Evolutionary conservation across 192 early-diverging fungal species (phyloP), one percentile per base, ranked within the genome.

Genomic region (Podila horticola): DNA sequence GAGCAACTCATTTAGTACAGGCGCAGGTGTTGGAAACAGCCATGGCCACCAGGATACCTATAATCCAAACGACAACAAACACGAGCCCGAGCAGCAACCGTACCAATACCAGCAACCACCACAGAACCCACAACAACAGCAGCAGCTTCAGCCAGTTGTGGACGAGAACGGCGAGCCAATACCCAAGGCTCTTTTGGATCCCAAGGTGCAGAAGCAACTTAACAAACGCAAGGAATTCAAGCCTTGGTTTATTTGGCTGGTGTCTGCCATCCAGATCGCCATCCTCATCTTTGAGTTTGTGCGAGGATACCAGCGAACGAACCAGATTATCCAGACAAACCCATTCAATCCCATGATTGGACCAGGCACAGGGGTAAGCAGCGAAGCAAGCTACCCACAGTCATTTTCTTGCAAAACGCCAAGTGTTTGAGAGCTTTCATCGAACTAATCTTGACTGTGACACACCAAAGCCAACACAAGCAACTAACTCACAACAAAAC

Each of bases 301-400:
- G 11, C 60, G 88, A 30, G 94, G 93, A 71, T 66, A 86, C 13
- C 66, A 89, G 33, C 51, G 86, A 17, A 95, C 93, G 1, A 90
- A 92, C 11, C 65, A 51, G 15, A 31, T 90, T 26, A 93, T 96
- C 38, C 75, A 92, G 66, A 90, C 89, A 1, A 84, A 82, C 29
- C 91, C 92, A 0, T 88, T 93, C 68, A 96, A 96, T 68, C 88
- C 87, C 69, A 92, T 97, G 91, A 94, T 96, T 74, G 95, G 95
- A 9, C 95, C 95, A 10, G 67, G 84, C 4, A 48, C 87, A 5
- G 86, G 86, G 9, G 88, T 88, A 76, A 84, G 86, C 87, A 17
- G 41, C 15, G 41, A 45, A 45, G 3, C 33, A 34, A 2, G 41
- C 30, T 50, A 19, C 22, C 49, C n/a, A 31, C 10, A 50, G 1